Base-by-base conservation (phyloP, 768 basidiomycete genomes). In the Macrolepiota fuliginosa region DNA sequence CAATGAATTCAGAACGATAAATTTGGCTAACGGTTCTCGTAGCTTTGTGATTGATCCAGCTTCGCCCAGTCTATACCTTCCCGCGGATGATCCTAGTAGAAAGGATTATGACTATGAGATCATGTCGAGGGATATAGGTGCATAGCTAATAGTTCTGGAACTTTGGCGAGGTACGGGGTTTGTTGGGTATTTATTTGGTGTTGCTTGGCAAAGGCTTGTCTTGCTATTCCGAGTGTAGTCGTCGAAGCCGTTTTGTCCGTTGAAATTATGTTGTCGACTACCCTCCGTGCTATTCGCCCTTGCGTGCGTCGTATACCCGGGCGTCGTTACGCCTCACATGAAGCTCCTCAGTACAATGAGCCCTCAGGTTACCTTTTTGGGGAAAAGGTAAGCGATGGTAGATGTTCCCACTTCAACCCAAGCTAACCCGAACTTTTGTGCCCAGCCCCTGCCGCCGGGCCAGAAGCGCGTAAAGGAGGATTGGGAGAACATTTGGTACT, bases 401-500 rank as follows among this genome's bases (percentile, higher is more conserved):
- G 40, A 42, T 3, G 0, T 60, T 19, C 35, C 46, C 29, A 19
- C 45, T n/a, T 49, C 19, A 22, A 29, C 32, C 49, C 42, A 32
- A 50, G 12, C 52, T 54, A 47, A 32, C 52, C 25, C 17, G 27
- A n/a, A 25, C 24, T 37, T 9, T 52, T 47, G 51, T 46, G 10
- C 65, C 27, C 61, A 94, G 92, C 91, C 92, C 5, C 85, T 79
- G 50, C 81, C 88, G 35, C 84, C 88, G 3, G 92, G 92, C 10
- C 87, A 92, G 75, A 96, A 92, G 72, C 83, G 94, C 69, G 85
- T 89, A 71, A 90, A 89, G 72, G 92, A 96, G 72, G 84, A 88
- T 24, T 97, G 94, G 94, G 95, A 97, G 78, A 87, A 82, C 65
- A 80, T 92, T 42, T 97, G 93, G 90, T 92, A 92, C 69, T 72